Evolutionary conservation across 768 basidiomycete species (phyloP), one percentile per base, ranked within the genome.

Genomic region (Trametes coccinea): DNA sequence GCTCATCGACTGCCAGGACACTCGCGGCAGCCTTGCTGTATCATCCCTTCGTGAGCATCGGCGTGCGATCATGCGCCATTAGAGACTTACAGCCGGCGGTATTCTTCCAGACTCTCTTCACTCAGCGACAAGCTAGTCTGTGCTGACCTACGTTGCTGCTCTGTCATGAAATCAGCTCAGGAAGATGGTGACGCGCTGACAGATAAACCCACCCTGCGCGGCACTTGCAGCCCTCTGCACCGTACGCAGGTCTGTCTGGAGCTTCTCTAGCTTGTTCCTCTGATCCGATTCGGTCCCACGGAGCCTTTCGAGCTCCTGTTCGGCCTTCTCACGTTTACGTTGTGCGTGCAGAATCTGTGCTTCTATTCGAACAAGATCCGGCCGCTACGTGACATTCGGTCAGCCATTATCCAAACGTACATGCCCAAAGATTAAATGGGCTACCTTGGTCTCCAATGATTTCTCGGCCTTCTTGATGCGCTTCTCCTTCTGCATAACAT

Each of bases 381-480:
- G 95, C 75, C 84, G 85, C 94, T 96, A 63, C 34, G n/a, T 17
- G 49, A n/a, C 54, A 27, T 1, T 31, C 13, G n/a, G 13, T 48
- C 30, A 53, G 31, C 34, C 48, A 57, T 8, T 11, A 33, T 4
- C 63, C 39, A 4, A 31, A 14, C 5, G 46, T 2, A 34, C 8
- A 55, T 37, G 37, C 55, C 14, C 33, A 46, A n/a, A 30, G 7
- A 56, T 17, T 0, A 33, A 22, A 68, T 80, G 41, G n/a, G 17
- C 14, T 40, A 89, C 95, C 79, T 92, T 93, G 14, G 81, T 85
- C 60, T 98, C 96, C 8, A 95, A 74, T 0, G 85, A 79, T 73
- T 95, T 98, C 74, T 98, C 95, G 0, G 89, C 89, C 73, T 89
- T 92, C 78, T 97, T 97, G 60, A 96, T 87, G 47, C 76, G 83